Base-by-base conservation (phyloP, 371 early-diverging fungal species). In the Mortierella sp. region DNA sequence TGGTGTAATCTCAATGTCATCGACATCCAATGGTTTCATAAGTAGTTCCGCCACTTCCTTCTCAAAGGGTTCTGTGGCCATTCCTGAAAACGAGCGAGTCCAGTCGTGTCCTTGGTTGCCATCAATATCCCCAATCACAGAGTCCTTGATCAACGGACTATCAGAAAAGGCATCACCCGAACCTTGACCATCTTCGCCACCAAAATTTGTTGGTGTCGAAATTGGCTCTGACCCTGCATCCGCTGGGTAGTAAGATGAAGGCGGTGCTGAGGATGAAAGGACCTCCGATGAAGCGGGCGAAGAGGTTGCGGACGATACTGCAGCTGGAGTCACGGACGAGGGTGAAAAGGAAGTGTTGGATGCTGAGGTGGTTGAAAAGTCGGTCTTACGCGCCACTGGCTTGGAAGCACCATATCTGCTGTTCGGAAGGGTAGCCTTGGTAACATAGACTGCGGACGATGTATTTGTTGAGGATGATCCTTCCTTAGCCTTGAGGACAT, bases 1-100 rank as follows among this genome's bases (percentile, higher is more conserved):
- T 57, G 97, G 97, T 70, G 95, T 97, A 67, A 97, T 91, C 82
- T 97, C 98, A 58, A 98, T 86, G 75, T 98, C 98, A 4, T 83
- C 86, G 14, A 85, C 70, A 9, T 86, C 75, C 14, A 98, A 67
- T 12, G 93, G 92, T 45, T 87, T 89, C 85, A 93, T 79, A 56
- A 98, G 81, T 11, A 95, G 75, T 11, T 95, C 90, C 47, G 86
- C 77, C 23, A 93, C 88, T 23, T 93, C 89, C 21, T 75, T 66
- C 11, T 92, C 84, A 72, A 97, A 97, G 1, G 93, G 90, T 59
- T 92, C 87, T 14, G 81, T 72, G 2, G 93, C 89, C 55, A 94
- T 85, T 14, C 95, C 96, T 50, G 84, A 81, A 70, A 89, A 93
- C 0, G 94, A 93, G 16, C 85, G 87, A 7, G 91, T 88, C 94